Base-by-base conservation (phyloP, 495 filamentous ascomycete genomes). In the Penicillium turbatum region DNA sequence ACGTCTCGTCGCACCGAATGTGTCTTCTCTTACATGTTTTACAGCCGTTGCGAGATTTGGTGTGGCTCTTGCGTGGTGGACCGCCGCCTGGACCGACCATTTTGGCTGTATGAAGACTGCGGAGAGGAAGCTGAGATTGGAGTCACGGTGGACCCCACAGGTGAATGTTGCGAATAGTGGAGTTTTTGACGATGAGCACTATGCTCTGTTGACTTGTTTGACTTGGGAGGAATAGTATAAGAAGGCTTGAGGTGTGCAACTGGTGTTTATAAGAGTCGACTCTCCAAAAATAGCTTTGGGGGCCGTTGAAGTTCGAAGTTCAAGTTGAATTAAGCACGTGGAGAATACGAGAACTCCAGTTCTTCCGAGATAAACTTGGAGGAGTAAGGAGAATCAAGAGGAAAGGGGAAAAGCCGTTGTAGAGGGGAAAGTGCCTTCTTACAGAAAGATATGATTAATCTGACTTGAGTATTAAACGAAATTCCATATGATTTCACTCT, bases 21-120 rank as follows among this genome's bases (percentile, higher is more conserved):
- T 98, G 93, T 64, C 93, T 84, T 70, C 86, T 84, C 79, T 98
- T 98, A 81, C 93, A 98, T 30, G 90, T 96, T 61, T 90, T 91
- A 74, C 93, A 98, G 43, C 93, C 93, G 72, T 96, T 97, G 53
- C 93, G 84, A 43, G 92, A 97, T 74, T 98, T 98, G 58, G 95
- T 98, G 77, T 98, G 93, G 74, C 92, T 90, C 67, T 78, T 81
- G 56, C 78, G 76, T 49, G 78, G 76, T 50, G 78, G 77, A 53
- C 77, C 78, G 62, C 75, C 76, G 55, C 76, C 75, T 46, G 76
- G 75, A 58, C 75, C 75, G 51, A 74, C 73, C 76, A 79, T 79
- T 1, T 16, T 12, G 13, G 12, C 12, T 13, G 32, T 41, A 41
- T 69, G 60, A 43, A 41, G 15, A 30, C 32, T 29, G 34, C 44